phyloP scores from a whole-genome alignment of 257 asterid genomes.

The Petunia secreta region DNA sequence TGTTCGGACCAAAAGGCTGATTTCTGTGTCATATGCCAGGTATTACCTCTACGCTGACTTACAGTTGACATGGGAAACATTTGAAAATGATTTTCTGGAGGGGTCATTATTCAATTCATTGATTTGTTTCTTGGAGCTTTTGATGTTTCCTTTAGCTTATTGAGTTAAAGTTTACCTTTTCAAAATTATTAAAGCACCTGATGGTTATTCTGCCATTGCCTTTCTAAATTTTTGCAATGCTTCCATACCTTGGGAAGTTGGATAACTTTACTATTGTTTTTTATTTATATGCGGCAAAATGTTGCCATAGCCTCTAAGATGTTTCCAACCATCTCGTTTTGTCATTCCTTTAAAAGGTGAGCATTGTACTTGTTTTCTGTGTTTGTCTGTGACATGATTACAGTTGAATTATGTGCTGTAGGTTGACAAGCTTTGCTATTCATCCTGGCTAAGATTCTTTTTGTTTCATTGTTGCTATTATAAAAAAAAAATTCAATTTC shows the following conservation, averaged over 20 bases:
- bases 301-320: not conserved
- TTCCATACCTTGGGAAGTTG: not conserved
- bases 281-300: not conserved
- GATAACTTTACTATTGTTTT: constrained; percentile 7
- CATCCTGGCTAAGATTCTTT: not conserved
- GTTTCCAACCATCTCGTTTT: not conserved
- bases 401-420: too few species aligned
- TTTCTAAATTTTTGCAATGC: constrained; percentile 3
- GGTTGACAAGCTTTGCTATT: not conserved
- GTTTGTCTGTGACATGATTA: not conserved
- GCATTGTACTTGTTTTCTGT: not conserved
- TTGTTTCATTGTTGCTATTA: not conserved
- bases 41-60: constrained; percentile 31
- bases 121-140: not conserved
- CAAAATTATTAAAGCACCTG: not conserved
- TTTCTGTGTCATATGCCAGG: constrained; percentile 88
- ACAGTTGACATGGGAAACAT: not conserved
- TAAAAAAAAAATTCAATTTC: too few species aligned
- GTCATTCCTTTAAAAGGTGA: not conserved
- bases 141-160: not conserved
- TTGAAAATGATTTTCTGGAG: not conserved
- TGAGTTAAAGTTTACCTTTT: constrained; percentile 4
- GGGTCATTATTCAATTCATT: not conserved
- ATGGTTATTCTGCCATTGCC: not conserved
- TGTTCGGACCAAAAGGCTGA: constrained; percentile 48